These are phyloP conservation scores for Bifiguratus adelaidae DNA, from an alignment of 192 early-diverging fungal genomes.

Conservation along the genomic window DNA sequence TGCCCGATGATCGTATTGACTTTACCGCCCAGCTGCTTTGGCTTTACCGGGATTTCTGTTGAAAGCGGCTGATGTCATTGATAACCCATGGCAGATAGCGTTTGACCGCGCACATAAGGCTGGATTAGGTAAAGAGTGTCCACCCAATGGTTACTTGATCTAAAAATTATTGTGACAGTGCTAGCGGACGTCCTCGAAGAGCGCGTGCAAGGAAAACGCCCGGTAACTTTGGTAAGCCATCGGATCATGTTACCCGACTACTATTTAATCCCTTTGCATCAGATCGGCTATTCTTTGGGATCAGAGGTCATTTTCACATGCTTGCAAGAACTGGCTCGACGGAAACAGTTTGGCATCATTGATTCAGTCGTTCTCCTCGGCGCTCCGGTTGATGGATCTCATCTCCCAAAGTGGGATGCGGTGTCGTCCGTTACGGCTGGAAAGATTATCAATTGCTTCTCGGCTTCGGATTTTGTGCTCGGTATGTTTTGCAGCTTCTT, in stretches of 20 bases:
- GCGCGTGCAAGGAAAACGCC: conserved; percentile 42
- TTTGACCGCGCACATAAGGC: conserved; percentile 41
- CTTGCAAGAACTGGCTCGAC: conserved; percentile 31
- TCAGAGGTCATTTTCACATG: conserved; percentile 46
- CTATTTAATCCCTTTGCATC: neutral
- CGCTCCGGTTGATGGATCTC: conserved; percentile 31
- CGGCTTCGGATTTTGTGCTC: conserved; percentile 39
- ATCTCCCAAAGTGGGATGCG: conserved; percentile 23
- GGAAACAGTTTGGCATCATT: conserved; percentile 26
- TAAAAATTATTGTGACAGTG: conserved; percentile 9
- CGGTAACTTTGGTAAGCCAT: conserved; percentile 28
- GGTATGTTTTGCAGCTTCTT: conserved; percentile 8
- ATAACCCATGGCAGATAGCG: conserved; percentile 47
- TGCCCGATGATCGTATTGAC: neutral
- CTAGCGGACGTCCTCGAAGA: conserved; percentile 41
- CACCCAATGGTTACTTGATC: neutral
- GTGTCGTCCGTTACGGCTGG: conserved; percentile 27
- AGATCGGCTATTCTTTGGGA: conserved; percentile 44
- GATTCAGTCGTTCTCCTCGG: conserved; percentile 43
- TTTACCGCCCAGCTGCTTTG: conserved; percentile 20
- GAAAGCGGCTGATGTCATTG: conserved; percentile 42
- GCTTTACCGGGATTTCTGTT: conserved; percentile 35
- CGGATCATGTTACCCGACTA: neutral
- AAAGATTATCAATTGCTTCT: conserved; percentile 40
- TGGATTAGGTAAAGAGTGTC: conserved; percentile 27